Base-by-base conservation (phyloP, 2,329 filamentous ascomycete species). In the Aspergillus arachidicola region DNA sequence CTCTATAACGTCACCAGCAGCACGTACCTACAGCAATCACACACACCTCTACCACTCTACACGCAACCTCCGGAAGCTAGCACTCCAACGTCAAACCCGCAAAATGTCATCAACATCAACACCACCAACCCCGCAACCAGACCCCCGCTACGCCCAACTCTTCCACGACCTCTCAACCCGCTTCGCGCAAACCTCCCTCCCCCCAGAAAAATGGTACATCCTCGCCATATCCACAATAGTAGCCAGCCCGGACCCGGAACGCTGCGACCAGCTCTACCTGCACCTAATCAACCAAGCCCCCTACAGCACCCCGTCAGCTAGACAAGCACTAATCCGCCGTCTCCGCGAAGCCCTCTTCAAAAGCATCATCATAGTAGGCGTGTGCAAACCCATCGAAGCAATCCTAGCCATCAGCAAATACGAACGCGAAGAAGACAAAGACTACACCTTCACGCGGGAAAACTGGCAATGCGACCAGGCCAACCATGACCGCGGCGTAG, bases 351-450 rank as follows among this genome's bases (percentile, higher is more conserved):
- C 82, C 0, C 77, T 90, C 14, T 73, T 90, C 62, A 89, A 90
- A 74, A 76, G 81, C n/a, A 79, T 87, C 12, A 78, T 80, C 14
- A 78, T 89, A 2, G 81, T 88, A 19, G 88, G 88, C 0, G 85
- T 89, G 0, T 87, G 85, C 73, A 89, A 88, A 69, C 86, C 87
- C 9, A 74, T 90, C 5, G 86, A 89, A 68, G 83, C 86, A 1
- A 83, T 89, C 50, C 78, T 88, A 9, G 79, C 82, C n/a, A 87
- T 89, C 59, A 78, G 75, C 61, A 77, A 80, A 19, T 71, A 85
- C 11, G 85, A 87, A 66, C 74, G 72, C 30, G 79, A 79, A 0
- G 86, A 88, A 70, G 87, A 90, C 68, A 84, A 81, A 58, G 87
- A 90, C 67, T 85, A 80, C 60, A 81, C 76, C 4, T 78, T 76